phyloP scores from a whole-genome alignment of 352 stramenopile genomes.

The Pythium chondricola region DNA sequence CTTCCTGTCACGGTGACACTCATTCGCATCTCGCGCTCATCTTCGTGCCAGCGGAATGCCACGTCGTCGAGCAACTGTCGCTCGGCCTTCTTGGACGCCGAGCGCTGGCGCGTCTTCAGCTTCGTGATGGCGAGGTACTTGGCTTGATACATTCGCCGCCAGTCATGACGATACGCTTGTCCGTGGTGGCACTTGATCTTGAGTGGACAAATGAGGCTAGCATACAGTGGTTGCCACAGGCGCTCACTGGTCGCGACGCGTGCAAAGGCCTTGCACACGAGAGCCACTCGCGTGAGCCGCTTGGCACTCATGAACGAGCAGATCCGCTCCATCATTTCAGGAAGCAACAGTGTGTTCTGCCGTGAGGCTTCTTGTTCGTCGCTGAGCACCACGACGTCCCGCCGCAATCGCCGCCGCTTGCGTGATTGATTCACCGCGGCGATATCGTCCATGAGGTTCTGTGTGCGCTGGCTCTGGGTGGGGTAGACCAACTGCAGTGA shows the following conservation, averaged over 20 bases:
- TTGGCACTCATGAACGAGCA: conserved; percentile 71
- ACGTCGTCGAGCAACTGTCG: neutral
- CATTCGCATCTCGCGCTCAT: conserved; percentile 7
- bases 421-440: neutral
- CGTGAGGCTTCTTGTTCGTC: conserved; percentile 32
- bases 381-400: conserved; percentile 7
- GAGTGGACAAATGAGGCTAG: conserved; percentile 3
- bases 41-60: conserved; percentile 9
- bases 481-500: conserved; percentile 5
- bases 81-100: neutral
- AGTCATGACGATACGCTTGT: conserved; percentile 9
- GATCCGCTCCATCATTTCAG: conserved; percentile 61
- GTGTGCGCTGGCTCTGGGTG: neutral
- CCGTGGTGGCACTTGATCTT: conserved; percentile 15
- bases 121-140: conserved; percentile 13
- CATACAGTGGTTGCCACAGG: conserved; percentile 41
- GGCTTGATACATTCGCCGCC: conserved; percentile 10
- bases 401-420: conserved; percentile 6
- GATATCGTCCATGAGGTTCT: neutral
- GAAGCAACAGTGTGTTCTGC: conserved; percentile 45
- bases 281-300: conserved; percentile 47
- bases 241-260: conserved; percentile 24
- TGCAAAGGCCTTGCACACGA: conserved; percentile 44
- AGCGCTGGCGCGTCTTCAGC: conserved; percentile 6
- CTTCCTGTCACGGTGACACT: neutral